These are phyloP conservation scores for Saccharomyces hybrid DNA, from an alignment of 1,139 yeast genomes.

Conservation along the genomic window DNA sequence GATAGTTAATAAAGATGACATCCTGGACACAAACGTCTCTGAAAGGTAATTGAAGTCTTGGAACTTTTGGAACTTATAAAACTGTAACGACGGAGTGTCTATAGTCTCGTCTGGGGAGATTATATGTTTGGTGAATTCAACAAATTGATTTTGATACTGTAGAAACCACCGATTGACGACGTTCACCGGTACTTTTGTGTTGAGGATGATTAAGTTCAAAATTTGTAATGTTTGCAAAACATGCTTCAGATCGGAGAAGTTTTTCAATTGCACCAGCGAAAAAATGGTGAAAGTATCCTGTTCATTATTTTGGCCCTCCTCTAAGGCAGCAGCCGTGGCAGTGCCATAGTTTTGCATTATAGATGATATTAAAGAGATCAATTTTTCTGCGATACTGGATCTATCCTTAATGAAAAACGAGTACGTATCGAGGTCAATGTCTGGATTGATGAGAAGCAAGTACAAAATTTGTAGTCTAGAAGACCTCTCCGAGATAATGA, in stretches of 20 bases:
- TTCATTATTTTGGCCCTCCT: background rate
- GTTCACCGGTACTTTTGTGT: constrained; percentile 29
- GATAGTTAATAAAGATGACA: background rate
- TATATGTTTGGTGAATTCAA: background rate
- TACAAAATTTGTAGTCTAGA: background rate
- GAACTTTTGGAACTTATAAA: background rate
- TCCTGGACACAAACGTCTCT: background rate
- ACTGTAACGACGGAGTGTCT: background rate
- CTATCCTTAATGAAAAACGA: background rate
- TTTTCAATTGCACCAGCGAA: constrained; percentile 31
- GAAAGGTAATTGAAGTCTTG: background rate
- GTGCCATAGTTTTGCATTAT: background rate
- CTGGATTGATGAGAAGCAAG: background rate
- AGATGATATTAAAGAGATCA: background rate
- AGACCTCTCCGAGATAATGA: background rate
- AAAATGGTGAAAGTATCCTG: background rate
- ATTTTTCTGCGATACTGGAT: background rate
- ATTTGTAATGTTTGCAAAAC: constrained; percentile 39
- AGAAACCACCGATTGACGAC: constrained; percentile 48
- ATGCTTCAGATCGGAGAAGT: constrained; percentile 36
- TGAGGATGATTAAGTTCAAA: constrained; percentile 33
- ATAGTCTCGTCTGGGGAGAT: background rate
- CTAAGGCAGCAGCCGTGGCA: background rate
- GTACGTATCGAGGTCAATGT: background rate
- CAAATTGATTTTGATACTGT: background rate